Conservation (phyloP, 106 monocot species). For the Dendrobium officinale region DNA sequence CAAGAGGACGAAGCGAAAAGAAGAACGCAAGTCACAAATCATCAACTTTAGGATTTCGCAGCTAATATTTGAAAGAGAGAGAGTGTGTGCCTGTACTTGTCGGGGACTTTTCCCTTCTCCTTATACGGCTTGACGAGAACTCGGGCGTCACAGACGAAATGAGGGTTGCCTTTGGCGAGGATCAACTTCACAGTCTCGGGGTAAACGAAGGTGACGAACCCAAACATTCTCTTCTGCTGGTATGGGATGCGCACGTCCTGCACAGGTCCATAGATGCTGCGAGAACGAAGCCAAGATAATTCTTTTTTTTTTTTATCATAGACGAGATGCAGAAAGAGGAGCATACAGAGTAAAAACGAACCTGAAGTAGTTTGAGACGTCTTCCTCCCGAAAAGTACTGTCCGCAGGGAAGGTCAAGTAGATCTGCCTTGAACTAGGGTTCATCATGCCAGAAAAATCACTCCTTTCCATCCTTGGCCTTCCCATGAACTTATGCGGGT, state of each 20-base stretch:
- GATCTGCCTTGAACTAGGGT: constrained; percentile 87
- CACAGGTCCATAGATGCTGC: constrained; percentile 91
- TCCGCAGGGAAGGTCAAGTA: constrained; percentile 92
- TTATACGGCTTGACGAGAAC: constrained; percentile 95
- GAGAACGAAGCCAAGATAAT: background rate
- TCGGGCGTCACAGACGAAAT: constrained; percentile 87
- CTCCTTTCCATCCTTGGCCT: constrained; percentile 50
- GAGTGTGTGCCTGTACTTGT: constrained; percentile 57
- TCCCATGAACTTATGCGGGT: constrained; percentile 56
- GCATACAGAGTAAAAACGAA: constrained; percentile 4
- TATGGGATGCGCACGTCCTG: constrained; percentile 93
- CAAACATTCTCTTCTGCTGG: constrained; percentile 95
- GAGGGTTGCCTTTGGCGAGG: constrained; percentile 89
- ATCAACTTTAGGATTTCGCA: background rate
- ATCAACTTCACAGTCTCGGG: constrained; percentile 93
- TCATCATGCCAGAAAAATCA: constrained; percentile 49
- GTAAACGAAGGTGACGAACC: constrained; percentile 88
- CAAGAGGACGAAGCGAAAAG: constrained; percentile 9
- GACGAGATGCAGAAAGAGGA: background rate
- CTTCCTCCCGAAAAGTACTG: constrained; percentile 90
- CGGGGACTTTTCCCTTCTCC: constrained; percentile 96
- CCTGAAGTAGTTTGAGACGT: constrained; percentile 95
- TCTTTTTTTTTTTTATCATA: background rate
- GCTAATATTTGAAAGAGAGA: background rate
- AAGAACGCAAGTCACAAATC: background rate